A percentile compares a stretch with the other conserved stretches of the same genome.
These are phyloP conservation scores for Eremothecium coryli DNA, from an alignment of 1,139 yeast genomes.

Conservation along the genomic window DNA sequence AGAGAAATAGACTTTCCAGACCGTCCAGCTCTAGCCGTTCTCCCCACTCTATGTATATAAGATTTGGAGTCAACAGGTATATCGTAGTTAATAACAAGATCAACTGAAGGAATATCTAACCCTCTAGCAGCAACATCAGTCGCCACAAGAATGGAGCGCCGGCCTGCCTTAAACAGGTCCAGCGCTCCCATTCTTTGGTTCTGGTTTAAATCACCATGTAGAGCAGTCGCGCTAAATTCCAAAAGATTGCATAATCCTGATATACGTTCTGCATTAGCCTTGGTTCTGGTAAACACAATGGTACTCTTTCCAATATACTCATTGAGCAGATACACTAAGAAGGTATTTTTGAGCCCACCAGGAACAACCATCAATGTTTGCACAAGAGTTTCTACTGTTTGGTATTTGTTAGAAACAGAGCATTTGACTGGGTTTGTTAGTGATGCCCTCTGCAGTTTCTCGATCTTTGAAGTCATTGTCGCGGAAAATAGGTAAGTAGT, in stretches of 20 bases:
- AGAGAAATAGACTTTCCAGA: constrained; percentile 87
- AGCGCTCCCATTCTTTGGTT: constrained; percentile 87
- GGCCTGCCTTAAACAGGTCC: constrained; percentile 84
- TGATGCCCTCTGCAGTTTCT: constrained; percentile 89
- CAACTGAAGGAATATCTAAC: constrained; percentile 90
- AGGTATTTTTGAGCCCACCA: constrained; percentile 86
- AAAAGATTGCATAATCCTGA: constrained; percentile 71
- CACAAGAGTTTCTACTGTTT: constrained; percentile 84
- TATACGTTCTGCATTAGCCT: constrained; percentile 89
- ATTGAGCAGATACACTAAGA: constrained; percentile 68
- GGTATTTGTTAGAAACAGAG: constrained; percentile 79
- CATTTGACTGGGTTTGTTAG: constrained; percentile 82
- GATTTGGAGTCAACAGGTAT: constrained; percentile 98
- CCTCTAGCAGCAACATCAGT: constrained; percentile 99
- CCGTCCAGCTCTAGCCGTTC: constrained; percentile 97
- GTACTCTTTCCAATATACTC: constrained; percentile 80
- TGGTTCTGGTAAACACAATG: constrained; percentile 86
- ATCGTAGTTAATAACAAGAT: constrained; percentile 84
- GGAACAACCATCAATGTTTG: constrained; percentile 90
- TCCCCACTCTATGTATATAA: constrained; percentile 92
- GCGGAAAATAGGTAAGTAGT: constrained; percentile 89
- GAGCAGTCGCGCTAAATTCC: constrained; percentile 84
- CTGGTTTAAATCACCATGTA: constrained; percentile 91
- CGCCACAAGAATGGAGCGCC: constrained; percentile 75
- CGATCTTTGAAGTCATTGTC: constrained; percentile 92